Evolutionary conservation across 495 filamentous ascomycete genomes (phyloP).

Genomic region (Aspergillus cavernicola): DNA sequence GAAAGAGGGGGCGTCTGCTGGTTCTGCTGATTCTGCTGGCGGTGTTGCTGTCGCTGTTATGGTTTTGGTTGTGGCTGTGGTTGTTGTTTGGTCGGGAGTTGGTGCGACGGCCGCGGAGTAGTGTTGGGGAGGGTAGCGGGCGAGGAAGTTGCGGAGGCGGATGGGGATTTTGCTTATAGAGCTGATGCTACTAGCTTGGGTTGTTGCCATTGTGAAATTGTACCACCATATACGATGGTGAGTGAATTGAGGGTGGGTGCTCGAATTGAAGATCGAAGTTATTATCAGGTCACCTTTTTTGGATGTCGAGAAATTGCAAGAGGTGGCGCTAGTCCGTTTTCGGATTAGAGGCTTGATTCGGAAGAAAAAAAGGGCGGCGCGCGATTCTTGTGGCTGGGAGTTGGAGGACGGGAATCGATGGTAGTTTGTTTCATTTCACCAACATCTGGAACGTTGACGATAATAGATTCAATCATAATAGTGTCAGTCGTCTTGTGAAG

Average conservation of each 20-base stretch:
- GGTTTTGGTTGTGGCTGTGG: constrained; percentile 23
- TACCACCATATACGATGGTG: no score
- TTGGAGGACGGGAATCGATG: no score
- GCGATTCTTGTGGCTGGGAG: constrained; percentile 7
- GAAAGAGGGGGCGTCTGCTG: neutral
- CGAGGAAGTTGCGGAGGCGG: constrained; percentile 82
- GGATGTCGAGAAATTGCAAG: constrained; percentile 15
- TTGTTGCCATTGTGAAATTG: constrained; percentile 32
- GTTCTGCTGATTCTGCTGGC: constrained; percentile 28
- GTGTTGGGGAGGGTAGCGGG: constrained; percentile 71
- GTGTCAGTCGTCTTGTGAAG: no score
- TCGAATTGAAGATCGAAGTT: no score
- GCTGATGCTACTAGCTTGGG: constrained; percentile 2
- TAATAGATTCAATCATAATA: no score
- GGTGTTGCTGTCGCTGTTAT: constrained; percentile 17
- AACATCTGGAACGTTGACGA: neutral
- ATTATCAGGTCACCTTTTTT: neutral
- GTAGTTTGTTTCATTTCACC: neutral
- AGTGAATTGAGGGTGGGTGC: no score
- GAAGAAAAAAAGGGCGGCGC: constrained; percentile 18
- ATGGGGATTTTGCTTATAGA: constrained; percentile 46
- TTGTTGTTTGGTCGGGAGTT: constrained; percentile 34
- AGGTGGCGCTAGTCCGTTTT: constrained; percentile 20
- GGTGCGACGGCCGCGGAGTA: constrained; percentile 40
- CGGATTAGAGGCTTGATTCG: constrained; percentile 9